Evolutionary conservation across 2,329 filamentous ascomycete genomes (phyloP), one percentile per base, ranked within the genome.

Genomic region (Clonostachys rosea): DNA sequence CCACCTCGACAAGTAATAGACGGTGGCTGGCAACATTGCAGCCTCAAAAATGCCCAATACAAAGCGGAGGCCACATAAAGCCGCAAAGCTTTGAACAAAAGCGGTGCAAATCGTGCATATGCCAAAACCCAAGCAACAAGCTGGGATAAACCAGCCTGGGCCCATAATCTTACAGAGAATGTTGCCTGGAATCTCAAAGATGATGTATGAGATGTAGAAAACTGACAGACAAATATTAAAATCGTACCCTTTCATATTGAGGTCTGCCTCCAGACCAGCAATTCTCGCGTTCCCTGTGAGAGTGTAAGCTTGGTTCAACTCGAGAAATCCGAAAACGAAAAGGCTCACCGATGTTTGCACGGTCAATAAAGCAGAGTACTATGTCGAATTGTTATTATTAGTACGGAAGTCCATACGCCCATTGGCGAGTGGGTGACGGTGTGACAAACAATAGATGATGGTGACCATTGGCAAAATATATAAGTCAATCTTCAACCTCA

Each of bases 181-280:
- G 52, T 83, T 89, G 47, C 73, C 74, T 0, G 87, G 86, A 40
- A 90, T 84, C 61, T 89, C 81, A 53, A 86, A 87, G 42, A 89
- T 24, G 55, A 89, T 87, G 63, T 90, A 90, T 7, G 79, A 80
- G 59, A 90, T 73, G 63, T 86, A 89, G 66, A 89, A 89, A 52
- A 83, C 60, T 11, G 83, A 83, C 4, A 90, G 71, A 3, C 88
- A 70, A 20, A 67, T 65, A 57, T 89, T 90, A 69, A 87, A 90
- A 58, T 87, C 84, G 58, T 86, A 81, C 24, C 76, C 76, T 12
- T 60, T 63, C 47, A 89, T 64, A 0, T 67, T 59, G 1, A 89
- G 73, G 45, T 87, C 84, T 34, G 68, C 71, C 47, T 85, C 80
- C 17, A 89, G 67, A 0, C 83, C 83, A 5, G 83, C 84, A 16